Base-by-base conservation (phyloP, 1,284 basidiomycete species). In the Heimioporus retisporus region DNA sequence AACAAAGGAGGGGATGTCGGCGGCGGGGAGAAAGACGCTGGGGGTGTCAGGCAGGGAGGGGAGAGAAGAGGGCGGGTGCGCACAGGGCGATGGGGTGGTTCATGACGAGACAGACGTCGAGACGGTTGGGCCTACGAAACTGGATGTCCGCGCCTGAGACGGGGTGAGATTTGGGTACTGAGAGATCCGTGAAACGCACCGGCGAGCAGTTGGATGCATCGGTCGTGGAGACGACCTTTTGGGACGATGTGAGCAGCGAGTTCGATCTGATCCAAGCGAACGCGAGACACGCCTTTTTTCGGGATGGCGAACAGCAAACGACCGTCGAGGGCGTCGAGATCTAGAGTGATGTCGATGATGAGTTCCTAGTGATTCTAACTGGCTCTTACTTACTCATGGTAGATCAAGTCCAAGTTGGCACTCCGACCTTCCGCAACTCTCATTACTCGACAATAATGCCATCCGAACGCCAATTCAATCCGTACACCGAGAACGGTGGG, bases 1-100 rank as follows among this genome's bases (percentile, higher is more conserved):
- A 48, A 99, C 98, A 81, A 99, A 99, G 46, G 96, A 97, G 16
- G 97, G 97, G 70, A 99, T 99, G 77, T 99, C 98, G 13, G 95
- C 88, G 2, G 98, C 98, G 28, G 98, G 97, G 23, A 99, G 92
- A 82, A 99, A 99, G 43, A 99, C 94, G 25, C 96, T 97, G 78
- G 35, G 35, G 10, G 35, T 40, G 35, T 40, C 35, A 40, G 35
- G 35, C 35, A 40, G 35, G 35, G 35, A 13, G 35, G 10, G 35
- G 35, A 13, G 35, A 40, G 35, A 40, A 13, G 35, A 40, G 35
- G 35, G 35, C 35, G 35, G 35, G 28, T 28, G 35, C 85, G 55
- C 73, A 96, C 92, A 99, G 90, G 10, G 96, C 96, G 69, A 99
- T 96, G 59, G 92, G 92, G 76, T 96, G 95, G 79, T 99, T 99